Conservation (phyloP, 208 protist species). For the Leishmania aethiopica region DNA sequence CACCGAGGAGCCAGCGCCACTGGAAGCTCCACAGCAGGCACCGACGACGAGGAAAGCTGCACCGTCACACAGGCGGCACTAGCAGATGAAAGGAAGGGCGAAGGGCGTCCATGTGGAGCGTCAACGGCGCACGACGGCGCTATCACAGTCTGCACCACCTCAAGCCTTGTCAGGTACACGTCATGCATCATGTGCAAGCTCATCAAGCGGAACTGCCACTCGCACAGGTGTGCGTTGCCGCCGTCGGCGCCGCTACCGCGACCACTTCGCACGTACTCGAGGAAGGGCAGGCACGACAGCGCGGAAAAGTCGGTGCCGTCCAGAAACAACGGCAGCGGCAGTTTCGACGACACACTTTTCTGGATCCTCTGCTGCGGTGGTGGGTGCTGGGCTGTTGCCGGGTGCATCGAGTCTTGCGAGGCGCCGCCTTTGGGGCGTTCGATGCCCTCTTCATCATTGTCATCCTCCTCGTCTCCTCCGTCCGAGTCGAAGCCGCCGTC, state of each 20-base stretch:
- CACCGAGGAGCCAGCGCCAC: conserved; percentile 9
- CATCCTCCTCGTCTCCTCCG: conserved; percentile 3
- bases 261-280: not conserved
- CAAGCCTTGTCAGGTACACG: conserved; percentile 14
- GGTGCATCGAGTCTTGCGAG: not conserved
- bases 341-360: not conserved
- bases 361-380: not conserved
- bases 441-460: not conserved
- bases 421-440: not conserved
- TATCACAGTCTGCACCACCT: conserved; percentile 1
- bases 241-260: not conserved
- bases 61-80: not conserved
- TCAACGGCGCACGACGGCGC: not conserved
- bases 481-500: not conserved
- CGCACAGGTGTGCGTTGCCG: not conserved
- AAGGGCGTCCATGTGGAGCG: not conserved
- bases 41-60: not conserved
- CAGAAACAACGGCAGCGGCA: conserved; percentile 21
- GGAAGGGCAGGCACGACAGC: conserved; percentile 7
- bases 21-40: conserved; percentile 10
- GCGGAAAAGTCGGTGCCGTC: conserved; percentile 15
- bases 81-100: not conserved
- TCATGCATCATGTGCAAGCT: conserved; percentile 16
- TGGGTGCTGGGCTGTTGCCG: not conserved
- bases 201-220: conserved; percentile 11